These are phyloP conservation scores for Inonotus hispidus DNA, from an alignment of 1,284 basidiomycete species.

Conservation along the genomic window DNA sequence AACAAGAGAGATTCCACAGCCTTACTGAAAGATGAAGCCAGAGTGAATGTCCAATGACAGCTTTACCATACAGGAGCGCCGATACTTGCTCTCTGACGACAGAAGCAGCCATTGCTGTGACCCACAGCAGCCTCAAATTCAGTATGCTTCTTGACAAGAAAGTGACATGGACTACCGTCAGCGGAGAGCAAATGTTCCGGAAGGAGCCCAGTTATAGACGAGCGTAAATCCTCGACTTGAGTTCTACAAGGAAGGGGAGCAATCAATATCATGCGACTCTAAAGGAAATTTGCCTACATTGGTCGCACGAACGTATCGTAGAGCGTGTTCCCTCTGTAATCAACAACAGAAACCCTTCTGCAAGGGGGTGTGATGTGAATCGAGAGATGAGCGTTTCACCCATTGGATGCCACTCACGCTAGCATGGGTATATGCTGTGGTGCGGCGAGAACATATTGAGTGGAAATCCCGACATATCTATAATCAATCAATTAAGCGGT, in stretches of 20 bases:
- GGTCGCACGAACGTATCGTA: conserved; percentile 51
- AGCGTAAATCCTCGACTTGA: conserved; percentile 43
- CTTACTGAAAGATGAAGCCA: conserved; percentile 53
- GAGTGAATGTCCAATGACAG: conserved; percentile 49
- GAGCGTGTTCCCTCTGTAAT: conserved; percentile 45
- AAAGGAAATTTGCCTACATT: conserved; percentile 34
- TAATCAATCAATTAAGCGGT: background rate
- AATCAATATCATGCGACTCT: background rate
- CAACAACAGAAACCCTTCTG: conserved; percentile 36
- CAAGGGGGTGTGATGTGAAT: conserved; percentile 14
- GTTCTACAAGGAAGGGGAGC: conserved; percentile 30
- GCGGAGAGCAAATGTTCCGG: conserved; percentile 36
- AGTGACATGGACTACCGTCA: conserved; percentile 26
- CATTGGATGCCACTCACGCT: conserved; percentile 35
- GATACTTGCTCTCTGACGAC: conserved; percentile 43
- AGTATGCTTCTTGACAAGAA: background rate
- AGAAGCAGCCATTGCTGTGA: conserved; percentile 41
- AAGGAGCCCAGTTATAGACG: conserved; percentile 42
- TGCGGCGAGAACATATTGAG: conserved; percentile 41
- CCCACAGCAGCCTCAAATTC: conserved; percentile 5
- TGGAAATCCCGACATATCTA: conserved; percentile 44
- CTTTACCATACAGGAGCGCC: conserved; percentile 39
- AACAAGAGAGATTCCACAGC: background rate
- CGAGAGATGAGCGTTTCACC: conserved; percentile 26
- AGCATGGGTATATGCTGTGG: conserved; percentile 42